Conservation (phyloP, 257 asterid species). For the Rehmannia glutinosa region DNA sequence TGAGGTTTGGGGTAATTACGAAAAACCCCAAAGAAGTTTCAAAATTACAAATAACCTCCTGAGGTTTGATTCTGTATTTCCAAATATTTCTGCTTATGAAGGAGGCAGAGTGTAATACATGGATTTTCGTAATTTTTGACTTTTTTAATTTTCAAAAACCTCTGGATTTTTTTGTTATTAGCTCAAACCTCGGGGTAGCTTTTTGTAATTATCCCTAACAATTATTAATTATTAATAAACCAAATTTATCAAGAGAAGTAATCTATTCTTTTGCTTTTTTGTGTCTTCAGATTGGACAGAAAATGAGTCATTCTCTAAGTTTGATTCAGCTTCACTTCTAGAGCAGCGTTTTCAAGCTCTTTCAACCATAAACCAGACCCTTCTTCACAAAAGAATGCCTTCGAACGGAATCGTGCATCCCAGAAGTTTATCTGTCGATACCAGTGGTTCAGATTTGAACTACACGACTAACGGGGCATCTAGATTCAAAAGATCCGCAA, state of each 20-base stretch:
- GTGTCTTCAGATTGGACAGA: conserved; percentile 56
- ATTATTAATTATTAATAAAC: neutral
- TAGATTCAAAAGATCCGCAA: conserved; percentile 34
- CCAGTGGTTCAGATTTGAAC: conserved; percentile 16
- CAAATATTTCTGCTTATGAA: no score
- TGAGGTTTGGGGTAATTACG: neutral
- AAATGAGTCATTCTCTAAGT: conserved; percentile 33
- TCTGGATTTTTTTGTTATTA: no score
- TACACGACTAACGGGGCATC: conserved; percentile 23
- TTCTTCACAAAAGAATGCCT: conserved; percentile 41
- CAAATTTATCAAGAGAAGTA: conserved; percentile 6
- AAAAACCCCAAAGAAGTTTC: neutral
- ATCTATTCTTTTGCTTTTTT: conserved; percentile 1
- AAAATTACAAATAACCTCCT: neutral
- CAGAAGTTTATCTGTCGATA: neutral
- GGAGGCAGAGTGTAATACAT: no score
- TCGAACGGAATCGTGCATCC: conserved; percentile 26
- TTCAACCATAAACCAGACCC: conserved; percentile 48
- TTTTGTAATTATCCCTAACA: no score
- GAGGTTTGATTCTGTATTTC: no score
- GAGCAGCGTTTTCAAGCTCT: conserved; percentile 67
- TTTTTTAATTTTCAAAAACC: no score
- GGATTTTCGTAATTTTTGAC: no score
- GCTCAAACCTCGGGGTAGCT: no score
- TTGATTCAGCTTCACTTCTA: conserved; percentile 58